A percentile compares a stretch with the other conserved stretches of the same genome.
Conservation (phyloP, 2,329 filamentous ascomycete genomes). For the Lachnellula occidentalis region DNA sequence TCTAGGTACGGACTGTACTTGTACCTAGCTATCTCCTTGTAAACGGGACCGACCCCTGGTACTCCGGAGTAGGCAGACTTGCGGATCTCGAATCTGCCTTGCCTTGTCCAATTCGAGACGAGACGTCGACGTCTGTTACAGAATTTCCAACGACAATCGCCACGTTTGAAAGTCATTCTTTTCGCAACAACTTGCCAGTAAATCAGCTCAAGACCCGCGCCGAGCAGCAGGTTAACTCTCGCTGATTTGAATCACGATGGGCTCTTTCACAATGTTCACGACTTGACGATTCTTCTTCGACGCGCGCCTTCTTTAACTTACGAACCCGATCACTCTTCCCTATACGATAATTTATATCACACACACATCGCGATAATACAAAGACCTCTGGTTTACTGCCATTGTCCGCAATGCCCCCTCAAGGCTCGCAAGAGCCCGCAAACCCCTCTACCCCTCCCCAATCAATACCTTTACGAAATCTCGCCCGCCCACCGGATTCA, state of each 20-base stretch:
- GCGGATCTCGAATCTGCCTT: neutral
- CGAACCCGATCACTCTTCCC: neutral
- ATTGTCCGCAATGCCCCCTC: slow-evolving; percentile 40
- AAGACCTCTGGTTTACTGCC: slow-evolving; percentile 17
- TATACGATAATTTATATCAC: slow-evolving; percentile 2
- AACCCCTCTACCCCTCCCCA: slow-evolving; percentile 44
- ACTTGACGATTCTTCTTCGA: slow-evolving; percentile 8
- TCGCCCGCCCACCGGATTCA: slow-evolving; percentile 36
- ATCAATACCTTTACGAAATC: slow-evolving; percentile 68
- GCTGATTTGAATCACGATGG: neutral
- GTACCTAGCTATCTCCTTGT: no score
- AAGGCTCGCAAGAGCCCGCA: slow-evolving; percentile 37
- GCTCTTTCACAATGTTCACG: slow-evolving; percentile 13
- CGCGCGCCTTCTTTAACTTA: neutral
- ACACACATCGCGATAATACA: slow-evolving; percentile 9
- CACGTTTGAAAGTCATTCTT: neutral
- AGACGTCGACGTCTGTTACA: neutral
- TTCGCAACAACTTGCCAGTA: neutral
- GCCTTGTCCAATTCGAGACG: neutral
- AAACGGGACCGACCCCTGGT: neutral
- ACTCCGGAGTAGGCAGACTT: slow-evolving; percentile 1
- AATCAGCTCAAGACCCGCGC: neutral
- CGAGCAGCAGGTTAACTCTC: neutral
- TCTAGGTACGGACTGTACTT: no score
- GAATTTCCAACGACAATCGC: neutral